A percentile compares a stretch with the other conserved stretches of the same genome.
Evolutionary conservation across 306 rosid species (phyloP).

Genomic region (Argentina anserina): DNA sequence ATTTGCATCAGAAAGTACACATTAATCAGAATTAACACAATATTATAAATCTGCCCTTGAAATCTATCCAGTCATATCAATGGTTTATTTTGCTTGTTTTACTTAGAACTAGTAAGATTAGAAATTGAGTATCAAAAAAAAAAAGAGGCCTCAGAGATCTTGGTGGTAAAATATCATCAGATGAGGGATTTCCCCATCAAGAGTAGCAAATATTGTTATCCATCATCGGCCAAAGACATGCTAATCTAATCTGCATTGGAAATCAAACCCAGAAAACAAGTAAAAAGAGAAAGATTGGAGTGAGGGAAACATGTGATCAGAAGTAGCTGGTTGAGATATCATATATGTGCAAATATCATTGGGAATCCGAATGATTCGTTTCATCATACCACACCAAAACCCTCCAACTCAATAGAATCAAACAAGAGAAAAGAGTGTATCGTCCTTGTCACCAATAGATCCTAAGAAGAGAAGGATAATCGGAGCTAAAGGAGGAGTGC

Average conservation of each 20-base stretch:
- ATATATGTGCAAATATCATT: slow-evolving; percentile 4
- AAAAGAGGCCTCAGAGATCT: slow-evolving; percentile 18
- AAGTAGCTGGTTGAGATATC: slow-evolving; percentile 23
- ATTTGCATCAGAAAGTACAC: too few relatives aligned
- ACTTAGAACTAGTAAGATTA: too few relatives aligned
- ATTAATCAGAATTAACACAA: too few relatives aligned
- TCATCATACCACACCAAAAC: slow-evolving; percentile 7
- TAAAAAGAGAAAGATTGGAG: neutral
- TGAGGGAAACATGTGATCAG: neutral
- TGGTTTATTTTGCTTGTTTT: too few relatives aligned
- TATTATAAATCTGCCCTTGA: too few relatives aligned
- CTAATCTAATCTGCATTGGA: neutral
- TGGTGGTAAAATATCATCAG: slow-evolving; percentile 23
- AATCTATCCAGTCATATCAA: too few relatives aligned
- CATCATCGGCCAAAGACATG: slow-evolving; percentile 11
- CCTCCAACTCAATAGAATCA: neutral
- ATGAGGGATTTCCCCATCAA: slow-evolving; percentile 13
- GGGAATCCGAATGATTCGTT: slow-evolving; percentile 13
- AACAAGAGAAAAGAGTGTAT: neutral
- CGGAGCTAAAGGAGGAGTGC: slow-evolving; percentile 25
- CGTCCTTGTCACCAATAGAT: slow-evolving; percentile 22
- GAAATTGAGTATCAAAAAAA: too few relatives aligned
- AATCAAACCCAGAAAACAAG: too few relatives aligned
- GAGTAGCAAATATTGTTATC: slow-evolving; percentile 16
- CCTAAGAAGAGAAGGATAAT: slow-evolving; percentile 1